Base-by-base conservation (phyloP, 108 stramenopile genomes). In the Pseudonitzschia multiseries region DNA sequence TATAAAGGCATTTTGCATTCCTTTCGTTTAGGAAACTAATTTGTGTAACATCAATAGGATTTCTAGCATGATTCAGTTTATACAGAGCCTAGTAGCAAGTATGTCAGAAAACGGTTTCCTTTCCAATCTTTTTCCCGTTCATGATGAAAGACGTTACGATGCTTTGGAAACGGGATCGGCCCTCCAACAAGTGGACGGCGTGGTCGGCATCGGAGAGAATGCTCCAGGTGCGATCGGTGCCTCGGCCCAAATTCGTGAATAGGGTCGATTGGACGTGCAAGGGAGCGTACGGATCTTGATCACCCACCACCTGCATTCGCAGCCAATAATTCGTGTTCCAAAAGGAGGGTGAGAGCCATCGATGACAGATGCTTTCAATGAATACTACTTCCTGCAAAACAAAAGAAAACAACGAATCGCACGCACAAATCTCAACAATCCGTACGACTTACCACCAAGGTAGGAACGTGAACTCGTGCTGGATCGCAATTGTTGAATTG, bases 401-500 rank as follows among this genome's bases (percentile, higher is more conserved):
- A 62, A 21, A 33, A 20, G n/a, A 29, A 62, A 21, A n/a, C 27
- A 62, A 17, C 12, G 0, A 62, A 33, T 62, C 61, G 22, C 12
- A 26, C 36, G 2, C 36, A 36, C 6, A 2, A 36, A 2, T 2
- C 36, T 36, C 36, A 2, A 36, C 2, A 36, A 36, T 6, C 36
- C 46, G 46, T 18, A 48, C 46, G 33, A 78, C 77, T 68, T 63
- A 86, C 85, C 57, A 94, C 93, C 65, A 94, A 74, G 20, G 91
- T 92, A 18, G 93, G 91, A 24, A 89, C 81, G 68, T 92, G 86
- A 20, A 94, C 75, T 27, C 86, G 70, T 1, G 81, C 87, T 3
- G 93, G 93, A 82, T 94, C 90, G 57, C 86, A 87, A 70, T 91
- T 91, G 77, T 96, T 96, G 77, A 96, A 88, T 78, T 96, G 89